Conservation (phyloP, 805 yeast genomes). For the Metschnikowia arizonensis region DNA sequence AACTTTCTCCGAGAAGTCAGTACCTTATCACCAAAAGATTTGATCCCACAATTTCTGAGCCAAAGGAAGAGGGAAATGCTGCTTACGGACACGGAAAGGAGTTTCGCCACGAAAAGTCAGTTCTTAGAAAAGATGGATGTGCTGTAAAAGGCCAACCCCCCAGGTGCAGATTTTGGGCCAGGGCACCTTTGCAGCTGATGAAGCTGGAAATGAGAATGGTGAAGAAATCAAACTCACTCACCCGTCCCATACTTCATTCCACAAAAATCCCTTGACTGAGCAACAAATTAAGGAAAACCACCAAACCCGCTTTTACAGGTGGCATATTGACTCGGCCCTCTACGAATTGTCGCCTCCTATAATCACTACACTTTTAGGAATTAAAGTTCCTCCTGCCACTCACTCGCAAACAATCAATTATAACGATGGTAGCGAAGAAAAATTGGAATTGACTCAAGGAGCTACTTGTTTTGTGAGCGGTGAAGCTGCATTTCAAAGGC, state of each 20-base stretch:
- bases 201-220: conserved; percentile 58
- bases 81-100: conserved; percentile 85
- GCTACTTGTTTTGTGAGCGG: conserved; percentile 90
- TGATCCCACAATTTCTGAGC: conserved; percentile 59
- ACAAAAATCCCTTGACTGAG: conserved; percentile 59
- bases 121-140: conserved; percentile 74
- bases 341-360: conserved; percentile 84
- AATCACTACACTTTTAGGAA: conserved; percentile 79
- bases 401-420: conserved; percentile 63
- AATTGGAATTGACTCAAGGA: conserved; percentile 67
- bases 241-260: conserved; percentile 82
- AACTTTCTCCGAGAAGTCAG: conserved; percentile 69
- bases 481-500: conserved; percentile 64
- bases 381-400: conserved; percentile 69
- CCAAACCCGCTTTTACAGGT: conserved; percentile 80
- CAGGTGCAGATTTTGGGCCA: conserved; percentile 90
- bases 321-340: conserved; percentile 92
- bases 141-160: conserved; percentile 83
- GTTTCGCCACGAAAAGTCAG: conserved; percentile 48
- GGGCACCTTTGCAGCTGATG: conserved; percentile 56
- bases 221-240: conserved; percentile 63
- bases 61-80: conserved; percentile 39
- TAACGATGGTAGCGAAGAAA: conserved; percentile 50
- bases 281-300: conserved; percentile 56
- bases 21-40: conserved; percentile 70